A percentile compares a stretch with the other conserved stretches of the same genome.
Conservation (phyloP, 2,329 filamentous ascomycete genomes). For the Mycosphaerelloides madeirae region DNA sequence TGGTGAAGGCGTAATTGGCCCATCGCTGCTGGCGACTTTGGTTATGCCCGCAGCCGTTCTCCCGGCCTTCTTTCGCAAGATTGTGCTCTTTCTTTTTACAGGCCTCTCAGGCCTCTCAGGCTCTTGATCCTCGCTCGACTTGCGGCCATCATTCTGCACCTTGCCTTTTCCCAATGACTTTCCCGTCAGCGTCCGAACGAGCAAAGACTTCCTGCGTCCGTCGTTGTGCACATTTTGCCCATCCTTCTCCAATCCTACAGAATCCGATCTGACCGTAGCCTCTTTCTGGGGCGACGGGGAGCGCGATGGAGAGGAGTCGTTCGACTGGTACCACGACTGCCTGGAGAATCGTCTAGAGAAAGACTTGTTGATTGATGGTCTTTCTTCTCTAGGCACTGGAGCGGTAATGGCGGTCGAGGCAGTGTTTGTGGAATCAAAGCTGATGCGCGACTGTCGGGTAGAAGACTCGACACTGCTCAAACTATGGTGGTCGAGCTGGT, state of each 20-base stretch:
- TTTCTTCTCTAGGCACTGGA: constrained; percentile 17
- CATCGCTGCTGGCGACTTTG: constrained; percentile 11
- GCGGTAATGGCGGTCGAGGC: constrained; percentile 21
- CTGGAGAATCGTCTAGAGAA: constrained; percentile 26
- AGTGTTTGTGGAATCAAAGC: constrained; percentile 21
- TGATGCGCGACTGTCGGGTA: constrained; percentile 16
- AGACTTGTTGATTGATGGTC: constrained; percentile 20
- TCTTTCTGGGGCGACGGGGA: constrained; percentile 31
- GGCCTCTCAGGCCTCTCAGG: constrained; percentile 9
- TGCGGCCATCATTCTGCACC: constrained; percentile 8
- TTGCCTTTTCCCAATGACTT: constrained; percentile 13
- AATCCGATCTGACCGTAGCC: not conserved
- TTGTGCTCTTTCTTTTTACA: constrained; percentile 16
- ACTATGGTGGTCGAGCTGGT: constrained; percentile 17
- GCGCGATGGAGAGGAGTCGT: constrained; percentile 26
- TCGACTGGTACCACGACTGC: constrained; percentile 27
- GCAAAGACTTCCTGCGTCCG: constrained; percentile 17
- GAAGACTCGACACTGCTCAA: constrained; percentile 23
- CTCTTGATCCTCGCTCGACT: constrained; percentile 15
- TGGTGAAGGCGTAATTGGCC: not conserved
- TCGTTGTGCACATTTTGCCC: not conserved
- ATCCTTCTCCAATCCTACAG: not conserved
- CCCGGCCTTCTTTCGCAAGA: constrained; percentile 18
- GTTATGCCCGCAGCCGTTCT: constrained; percentile 8
- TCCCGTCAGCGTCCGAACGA: constrained; percentile 7